Conservation (phyloP, 176 grass and related monocot genomes). For the Paspalum notatum region DNA sequence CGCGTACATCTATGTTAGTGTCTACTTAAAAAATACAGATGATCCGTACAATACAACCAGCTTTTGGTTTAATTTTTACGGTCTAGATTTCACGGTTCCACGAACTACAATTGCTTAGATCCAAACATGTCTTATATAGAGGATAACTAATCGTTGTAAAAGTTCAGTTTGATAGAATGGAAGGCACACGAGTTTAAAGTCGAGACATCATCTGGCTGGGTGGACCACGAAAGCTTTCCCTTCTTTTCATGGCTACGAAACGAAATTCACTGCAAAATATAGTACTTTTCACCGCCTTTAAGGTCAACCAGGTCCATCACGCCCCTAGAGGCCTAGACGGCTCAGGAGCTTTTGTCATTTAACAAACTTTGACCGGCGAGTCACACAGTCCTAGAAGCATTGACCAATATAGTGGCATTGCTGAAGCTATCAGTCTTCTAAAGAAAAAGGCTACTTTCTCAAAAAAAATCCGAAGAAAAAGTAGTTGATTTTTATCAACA, state of each 20-base stretch:
- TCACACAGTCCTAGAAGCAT: neutral
- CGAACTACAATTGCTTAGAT: too few species aligned
- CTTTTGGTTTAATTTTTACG: too few species aligned
- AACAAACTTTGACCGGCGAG: constrained; percentile 22
- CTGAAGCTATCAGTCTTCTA: neutral
- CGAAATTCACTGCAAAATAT: constrained; percentile 5
- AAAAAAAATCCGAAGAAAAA: neutral
- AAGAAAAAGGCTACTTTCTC: neutral
- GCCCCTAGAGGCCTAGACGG: too few species aligned
- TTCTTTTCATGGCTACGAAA: constrained; percentile 29
- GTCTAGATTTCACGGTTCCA: too few species aligned
- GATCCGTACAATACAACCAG: neutral
- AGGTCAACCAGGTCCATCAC: constrained; percentile 29
- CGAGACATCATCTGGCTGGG: neutral
- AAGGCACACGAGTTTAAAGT: neutral
- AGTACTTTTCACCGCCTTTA: constrained; percentile 19
- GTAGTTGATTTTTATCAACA: neutral
- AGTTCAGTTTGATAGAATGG: neutral
- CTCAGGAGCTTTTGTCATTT: constrained; percentile 29
- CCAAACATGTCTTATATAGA: too few species aligned
- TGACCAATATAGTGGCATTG: constrained; percentile 21
- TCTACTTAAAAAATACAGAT: neutral
- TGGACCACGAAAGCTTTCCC: constrained; percentile 32
- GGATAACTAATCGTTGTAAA: neutral
- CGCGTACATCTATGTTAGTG: too few species aligned